Evolutionary conservation across 768 basidiomycete genomes (phyloP), one percentile per base, ranked within the genome.

Genomic region (Scleroderma citrinum): DNA sequence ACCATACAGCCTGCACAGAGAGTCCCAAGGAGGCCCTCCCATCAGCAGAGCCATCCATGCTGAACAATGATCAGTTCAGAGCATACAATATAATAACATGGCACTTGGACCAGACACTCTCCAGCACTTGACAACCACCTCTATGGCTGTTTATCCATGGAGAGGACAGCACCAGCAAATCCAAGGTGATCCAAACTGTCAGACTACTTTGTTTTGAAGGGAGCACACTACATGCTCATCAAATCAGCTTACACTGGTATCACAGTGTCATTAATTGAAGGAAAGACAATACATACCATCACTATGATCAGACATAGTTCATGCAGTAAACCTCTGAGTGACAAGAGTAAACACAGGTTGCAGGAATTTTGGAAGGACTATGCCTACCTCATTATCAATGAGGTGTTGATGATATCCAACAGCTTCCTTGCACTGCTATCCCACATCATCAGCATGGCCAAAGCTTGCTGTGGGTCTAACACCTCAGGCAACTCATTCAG

Each of bases 81-180:
- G 38, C 38, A 23, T 39, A 30, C 26, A 60, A 69, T 39, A 71
- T 76, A 4, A 50, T 76, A 0, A 53, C 50, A 7, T 46, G 54
- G n/a, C 70, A 71, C 23, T 20, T 73, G 0, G 24, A 46, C 4
- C 24, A 59, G 12, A 58, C 58, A 13, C 40, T 65, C 1, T 12
- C 23, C 10, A 59, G 63, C 10, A 5, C 47, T 10, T 13, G 48
- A 1, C 59, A 49, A n/a, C 30, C 44, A 13, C 71, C 67, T 38
- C 53, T 77, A 1, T 52, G 62, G 0, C 73, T 76, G 73, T 31
- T 69, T 0, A 50, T 76, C 0, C 53, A 60, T 0, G 76, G 77
- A 1, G 64, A 71, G 42, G 75, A 74, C 0, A 76, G n/a, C 0
- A 72, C 70, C 0, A 74, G 76, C 0, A 78, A 78, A 47, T 72